Evolutionary conservation across 495 filamentous ascomycete species (phyloP), one percentile per base, ranked within the genome.

Genomic region (Neurospora terricola): DNA sequence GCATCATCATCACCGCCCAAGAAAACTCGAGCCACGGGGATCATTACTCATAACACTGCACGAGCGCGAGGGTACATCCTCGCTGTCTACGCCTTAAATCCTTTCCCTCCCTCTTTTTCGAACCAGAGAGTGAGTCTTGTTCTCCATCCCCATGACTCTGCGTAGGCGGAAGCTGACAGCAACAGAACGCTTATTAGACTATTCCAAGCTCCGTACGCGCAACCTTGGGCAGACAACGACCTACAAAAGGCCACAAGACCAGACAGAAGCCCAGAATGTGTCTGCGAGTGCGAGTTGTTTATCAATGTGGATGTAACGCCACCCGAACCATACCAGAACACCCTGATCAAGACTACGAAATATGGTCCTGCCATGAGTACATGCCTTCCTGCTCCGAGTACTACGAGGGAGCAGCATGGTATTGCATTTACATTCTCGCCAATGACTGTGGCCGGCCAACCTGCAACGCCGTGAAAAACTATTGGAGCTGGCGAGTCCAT

Each of bases 401-500:
- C 3, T 4, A 9, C 9, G 3, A 43, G 0, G 2, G 10, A 11
- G 0, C 1, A 5, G 0, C 45, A 4, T 23, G 5, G 21, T 21
- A 0, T 5, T 59, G 48, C 11, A 1, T 12, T 59, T 59, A 59
- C 2, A 14, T 59, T 4, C 48, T 59, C 21, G 48, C 48, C 11
- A 59, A 59, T 21, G 48, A 59, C 23, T 59, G 48, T 59, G 48
- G 48, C 48, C 23, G 48, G 4, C 48, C 48, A 1, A 59, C 21
- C 48, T 59, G 48, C 48, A 5, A 59, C 6, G 10, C 10, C 23
- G 48, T 59, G 48, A 59, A 2, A 59, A 59, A 27, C 10, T 59
- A 59, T 12, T 59, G 48, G 48, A 6, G 48, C 48, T 59, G 48
- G 48, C 21, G 23, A 23, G 48, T 59, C 11, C n/a, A 27, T 27